phyloP scores from a whole-genome alignment of 306 rosid species.

The Ammopiptanthus mongolicus region DNA sequence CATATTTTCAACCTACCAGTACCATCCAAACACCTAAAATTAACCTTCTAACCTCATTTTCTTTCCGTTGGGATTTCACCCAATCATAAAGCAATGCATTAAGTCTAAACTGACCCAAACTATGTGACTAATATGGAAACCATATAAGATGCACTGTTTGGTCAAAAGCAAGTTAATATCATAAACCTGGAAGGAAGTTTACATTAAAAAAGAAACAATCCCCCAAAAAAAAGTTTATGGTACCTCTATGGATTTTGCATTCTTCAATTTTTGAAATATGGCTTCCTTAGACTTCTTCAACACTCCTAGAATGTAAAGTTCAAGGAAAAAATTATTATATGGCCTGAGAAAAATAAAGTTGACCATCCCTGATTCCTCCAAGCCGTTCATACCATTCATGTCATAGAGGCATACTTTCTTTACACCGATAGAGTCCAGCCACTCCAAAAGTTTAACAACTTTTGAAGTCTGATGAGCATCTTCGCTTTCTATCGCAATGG shows the following conservation, averaged over 20 bases:
- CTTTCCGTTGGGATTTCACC: neutral
- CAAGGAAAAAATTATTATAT: conserved; percentile 2
- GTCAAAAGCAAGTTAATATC: neutral
- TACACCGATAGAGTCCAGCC: conserved; percentile 69
- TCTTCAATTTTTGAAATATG: conserved; percentile 52
- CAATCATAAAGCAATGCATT: neutral
- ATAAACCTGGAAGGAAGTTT: neutral
- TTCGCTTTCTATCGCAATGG: conserved; percentile 80
- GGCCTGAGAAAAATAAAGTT: conserved; percentile 15
- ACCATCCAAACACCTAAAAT: neutral
- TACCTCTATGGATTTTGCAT: conserved; percentile 48
- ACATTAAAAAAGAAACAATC: conserved; percentile 1
- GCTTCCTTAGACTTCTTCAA: conserved; percentile 57
- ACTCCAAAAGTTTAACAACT: conserved; percentile 57
- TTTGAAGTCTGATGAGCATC: conserved; percentile 59
- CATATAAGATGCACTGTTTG: neutral
- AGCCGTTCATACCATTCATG: conserved; percentile 54
- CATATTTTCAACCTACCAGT: neutral
- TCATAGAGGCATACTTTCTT: conserved; percentile 75
- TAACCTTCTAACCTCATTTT: neutral
- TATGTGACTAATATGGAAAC: conserved; percentile 5
- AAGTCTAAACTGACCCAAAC: neutral
- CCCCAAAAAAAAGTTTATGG: neutral
- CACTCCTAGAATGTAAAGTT: conserved; percentile 50
- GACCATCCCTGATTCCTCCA: neutral